A percentile compares a stretch with the other conserved stretches of the same genome.
phyloP scores from a whole-genome alignment of 345 rosid species.

The Capsella bursapastoris region DNA sequence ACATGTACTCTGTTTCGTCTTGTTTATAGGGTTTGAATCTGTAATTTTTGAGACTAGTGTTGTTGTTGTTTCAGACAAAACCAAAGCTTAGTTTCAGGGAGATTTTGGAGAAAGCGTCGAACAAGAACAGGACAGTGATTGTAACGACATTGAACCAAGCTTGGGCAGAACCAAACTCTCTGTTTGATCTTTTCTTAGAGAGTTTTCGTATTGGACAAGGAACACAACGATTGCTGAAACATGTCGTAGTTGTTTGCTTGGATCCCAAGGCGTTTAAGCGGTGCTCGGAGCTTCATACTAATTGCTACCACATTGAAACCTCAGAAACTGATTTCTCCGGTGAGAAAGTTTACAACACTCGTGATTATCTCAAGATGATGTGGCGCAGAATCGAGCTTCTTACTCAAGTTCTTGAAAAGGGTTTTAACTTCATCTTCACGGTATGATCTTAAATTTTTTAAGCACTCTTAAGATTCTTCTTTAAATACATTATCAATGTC shows the following conservation, averaged over 20 bases:
- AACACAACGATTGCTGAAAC: conserved; percentile 51
- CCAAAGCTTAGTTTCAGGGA: conserved; percentile 31
- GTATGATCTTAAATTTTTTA: conserved; percentile 40
- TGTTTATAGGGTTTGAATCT: conserved; percentile 5
- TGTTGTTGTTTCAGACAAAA: conserved; percentile 33
- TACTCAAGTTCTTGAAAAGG: conserved; percentile 55
- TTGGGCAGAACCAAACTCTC: conserved; percentile 69
- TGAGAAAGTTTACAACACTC: conserved; percentile 63
- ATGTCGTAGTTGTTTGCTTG: conserved; percentile 59
- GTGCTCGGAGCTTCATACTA: conserved; percentile 51
- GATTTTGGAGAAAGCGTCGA: conserved; percentile 38
- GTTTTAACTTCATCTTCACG: conserved; percentile 75
- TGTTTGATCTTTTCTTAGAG: conserved; percentile 68
- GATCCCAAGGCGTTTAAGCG: conserved; percentile 61
- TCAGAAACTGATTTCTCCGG: conserved; percentile 50
- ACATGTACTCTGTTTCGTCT: conserved; percentile 15
- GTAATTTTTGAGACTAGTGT: neutral
- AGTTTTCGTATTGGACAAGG: conserved; percentile 60
- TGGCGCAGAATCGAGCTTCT: conserved; percentile 70
- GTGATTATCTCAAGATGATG: conserved; percentile 70
- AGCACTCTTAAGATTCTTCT: neutral
- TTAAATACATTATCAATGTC: neutral
- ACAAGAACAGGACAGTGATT: conserved; percentile 59
- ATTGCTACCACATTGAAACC: conserved; percentile 49
- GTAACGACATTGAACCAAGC: conserved; percentile 67